A percentile compares a stretch with the other conserved stretches of the same genome.
These are phyloP conservation scores for Boletus vermiculosoides DNA, from an alignment of 768 basidiomycete genomes.

Conservation along the genomic window DNA sequence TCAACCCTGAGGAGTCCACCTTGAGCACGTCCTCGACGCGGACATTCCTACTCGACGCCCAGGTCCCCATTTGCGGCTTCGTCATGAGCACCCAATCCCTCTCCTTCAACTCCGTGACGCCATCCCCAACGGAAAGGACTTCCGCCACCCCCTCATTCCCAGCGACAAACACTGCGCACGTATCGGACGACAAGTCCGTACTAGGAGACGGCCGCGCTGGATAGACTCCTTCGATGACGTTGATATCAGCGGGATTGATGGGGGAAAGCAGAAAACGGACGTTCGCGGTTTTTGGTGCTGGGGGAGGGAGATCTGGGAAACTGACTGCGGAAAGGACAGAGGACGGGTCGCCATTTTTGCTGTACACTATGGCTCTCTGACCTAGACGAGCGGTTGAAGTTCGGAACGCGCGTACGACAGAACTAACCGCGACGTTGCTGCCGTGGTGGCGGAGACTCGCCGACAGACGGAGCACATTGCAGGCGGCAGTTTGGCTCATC, in stretches of 20 bases:
- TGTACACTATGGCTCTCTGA: constrained; percentile 68
- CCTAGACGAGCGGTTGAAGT: constrained; percentile 32
- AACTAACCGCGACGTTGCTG: neutral
- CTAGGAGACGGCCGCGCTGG: constrained; percentile 55
- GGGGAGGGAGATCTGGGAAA: constrained; percentile 51
- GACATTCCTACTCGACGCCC: constrained; percentile 60
- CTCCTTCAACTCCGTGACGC: constrained; percentile 45
- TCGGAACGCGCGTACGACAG: constrained; percentile 24
- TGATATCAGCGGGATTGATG: constrained; percentile 81
- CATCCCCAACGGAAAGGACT: constrained; percentile 59
- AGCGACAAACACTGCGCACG: constrained; percentile 51
- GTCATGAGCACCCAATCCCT: constrained; percentile 77
- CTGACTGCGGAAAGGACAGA: constrained; percentile 56
- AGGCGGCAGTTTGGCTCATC: constrained; percentile 2
- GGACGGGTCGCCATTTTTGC: constrained; percentile 56
- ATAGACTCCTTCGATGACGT: constrained; percentile 81
- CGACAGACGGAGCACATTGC: neutral
- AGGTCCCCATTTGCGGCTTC: constrained; percentile 71
- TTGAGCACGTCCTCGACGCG: constrained; percentile 55
- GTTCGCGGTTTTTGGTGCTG: constrained; percentile 58
- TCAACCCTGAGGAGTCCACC: constrained; percentile 51
- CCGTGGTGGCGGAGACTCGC: neutral
- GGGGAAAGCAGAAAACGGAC: constrained; percentile 68
- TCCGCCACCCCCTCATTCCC: constrained; percentile 79
- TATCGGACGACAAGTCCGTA: constrained; percentile 35